phyloP scores from a whole-genome alignment of 2,329 filamentous ascomycete genomes.

The Aspergillus fructus region DNA sequence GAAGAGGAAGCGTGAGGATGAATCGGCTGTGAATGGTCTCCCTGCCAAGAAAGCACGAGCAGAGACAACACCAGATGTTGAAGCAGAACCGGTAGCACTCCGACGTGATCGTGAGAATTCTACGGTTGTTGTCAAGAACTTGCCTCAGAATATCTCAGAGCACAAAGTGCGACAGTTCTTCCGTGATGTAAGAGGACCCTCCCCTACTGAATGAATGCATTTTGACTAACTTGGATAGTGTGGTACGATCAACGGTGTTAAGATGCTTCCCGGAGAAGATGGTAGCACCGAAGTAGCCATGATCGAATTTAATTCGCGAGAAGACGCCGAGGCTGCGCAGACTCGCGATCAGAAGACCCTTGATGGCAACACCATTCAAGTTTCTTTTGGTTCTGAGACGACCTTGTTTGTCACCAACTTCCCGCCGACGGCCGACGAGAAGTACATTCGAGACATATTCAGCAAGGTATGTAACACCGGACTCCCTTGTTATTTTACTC shows the following conservation, averaged over 20 bases:
- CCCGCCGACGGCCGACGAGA: conserved; percentile 55
- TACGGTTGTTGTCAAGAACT: conserved; percentile 74
- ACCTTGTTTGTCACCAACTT: conserved; percentile 93
- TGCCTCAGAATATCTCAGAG: conserved; percentile 69
- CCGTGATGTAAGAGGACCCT: conserved; percentile 56
- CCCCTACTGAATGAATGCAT: background rate
- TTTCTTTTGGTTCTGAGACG: conserved; percentile 71
- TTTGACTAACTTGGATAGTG: conserved; percentile 46
- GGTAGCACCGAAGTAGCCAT: conserved; percentile 67
- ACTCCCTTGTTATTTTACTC: conserved; percentile 1
- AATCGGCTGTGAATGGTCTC: conserved; percentile 51
- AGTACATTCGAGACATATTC: conserved; percentile 57
- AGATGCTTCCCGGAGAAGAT: conserved; percentile 62
- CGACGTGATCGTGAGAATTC: conserved; percentile 91
- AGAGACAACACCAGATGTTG: conserved; percentile 36
- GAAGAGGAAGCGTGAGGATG: conserved; percentile 72
- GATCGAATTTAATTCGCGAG: conserved; percentile 78
- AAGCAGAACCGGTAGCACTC: conserved; percentile 36
- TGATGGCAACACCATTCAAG: conserved; percentile 68
- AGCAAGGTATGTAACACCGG: conserved; percentile 43
- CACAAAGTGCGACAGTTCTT: conserved; percentile 85
- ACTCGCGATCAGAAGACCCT: conserved; percentile 80
- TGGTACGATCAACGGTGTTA: conserved; percentile 77
- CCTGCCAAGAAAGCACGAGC: conserved; percentile 67
- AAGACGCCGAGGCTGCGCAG: conserved; percentile 79